Evolutionary conservation across 2,329 filamentous ascomycete genomes (phyloP), one percentile per base, ranked within the genome.

Genomic region (Xylaria multiplex): DNA sequence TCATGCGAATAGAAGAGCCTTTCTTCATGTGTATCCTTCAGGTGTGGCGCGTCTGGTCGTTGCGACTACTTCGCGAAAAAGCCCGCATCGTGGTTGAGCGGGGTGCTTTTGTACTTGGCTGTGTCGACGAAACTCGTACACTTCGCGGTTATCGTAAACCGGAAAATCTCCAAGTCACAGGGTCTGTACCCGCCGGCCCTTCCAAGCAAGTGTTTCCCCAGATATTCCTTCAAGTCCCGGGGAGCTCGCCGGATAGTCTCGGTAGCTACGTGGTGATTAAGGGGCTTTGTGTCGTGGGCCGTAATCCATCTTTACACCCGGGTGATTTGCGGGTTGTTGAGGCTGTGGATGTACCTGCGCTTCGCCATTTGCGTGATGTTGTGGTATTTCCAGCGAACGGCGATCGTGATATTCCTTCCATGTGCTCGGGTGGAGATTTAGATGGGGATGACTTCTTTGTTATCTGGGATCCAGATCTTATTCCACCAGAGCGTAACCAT

Each of bases 371-470:
- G 3, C 90, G 87, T 63, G 90, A 98, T 75, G 92, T 96, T 0
- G 90, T 98, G 1, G 93, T 98, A 0, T 90, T 99, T 55, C 93
- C 96, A 0, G 88, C 92, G 42, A 90, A 83, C 0, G 95, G 95
- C 0, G 93, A 97, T 74, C 85, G 91, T 16, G 93, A 97, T 69
- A 81, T 99, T 24, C 89, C 94, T 0, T 93, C 91, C 73, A 98
- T 98, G 95, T 93, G 96, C 69, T 97, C 96, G 3, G 96, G 96
- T 1, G 96, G 96, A 0, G 96, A 99, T 75, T 85, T 99, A 0
- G 96, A 99, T 75, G 96, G 96, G 0, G 96, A 99, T 73, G 96
- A 99, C 75, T 99, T 93, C 76, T 90, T 98, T 62, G 89, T 98
- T 5, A 91, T 97, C 52, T 99, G 96, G 95, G 94, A 99, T 71